Base-by-base conservation (phyloP, 371 early-diverging fungal genomes). In the Mortierella sp. region DNA sequence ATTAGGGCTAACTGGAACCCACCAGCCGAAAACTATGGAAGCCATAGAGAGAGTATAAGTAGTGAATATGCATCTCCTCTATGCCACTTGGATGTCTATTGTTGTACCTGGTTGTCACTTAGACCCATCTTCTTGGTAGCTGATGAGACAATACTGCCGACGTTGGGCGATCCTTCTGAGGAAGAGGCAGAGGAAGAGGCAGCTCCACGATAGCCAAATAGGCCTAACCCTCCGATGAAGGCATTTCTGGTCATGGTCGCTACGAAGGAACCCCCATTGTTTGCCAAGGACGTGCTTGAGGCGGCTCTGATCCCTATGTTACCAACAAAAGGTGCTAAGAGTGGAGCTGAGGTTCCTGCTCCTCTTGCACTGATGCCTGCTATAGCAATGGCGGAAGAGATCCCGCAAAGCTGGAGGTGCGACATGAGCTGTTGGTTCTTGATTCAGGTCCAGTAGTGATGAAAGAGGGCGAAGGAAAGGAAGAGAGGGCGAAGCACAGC, bases 1-100 rank as follows among this genome's bases (percentile, higher is more conserved):
- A 78, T 57, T 27, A 71, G 53, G 3, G 72, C 72, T 21, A 78
- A 54, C 43, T 78, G 79, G 40, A 78, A 72, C 16, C 87, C 87
- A 29, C 85, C 84, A 12, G 85, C 85, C n/a, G 87, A 85, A 28
- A 87, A 76, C 86, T 86, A 60, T 53, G 17, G 10, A 10, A 22
- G 4, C 34, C 34, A 34, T 34, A 10, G 34, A 34, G 7, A 34
- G 34, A 34, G 34, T 34, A 7, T 4, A 10, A 34, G 7, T 34
- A 7, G 34, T 7, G 34, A 10, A 34, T 4, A 10, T 34, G 34
- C 10, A 34, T n/a, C n/a, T n/a, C 14, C 39, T 10, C 14, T 39
- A 39, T 39, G 39, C 39, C 10, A 39, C 39, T 39, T 39, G 39
- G 14, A 47, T 4, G 12, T 44, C 46, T 25, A 25, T 19, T 27